These are phyloP conservation scores for Colletotrichum melonis DNA, from an alignment of 2,329 filamentous ascomycete genomes.

Conservation along the genomic window DNA sequence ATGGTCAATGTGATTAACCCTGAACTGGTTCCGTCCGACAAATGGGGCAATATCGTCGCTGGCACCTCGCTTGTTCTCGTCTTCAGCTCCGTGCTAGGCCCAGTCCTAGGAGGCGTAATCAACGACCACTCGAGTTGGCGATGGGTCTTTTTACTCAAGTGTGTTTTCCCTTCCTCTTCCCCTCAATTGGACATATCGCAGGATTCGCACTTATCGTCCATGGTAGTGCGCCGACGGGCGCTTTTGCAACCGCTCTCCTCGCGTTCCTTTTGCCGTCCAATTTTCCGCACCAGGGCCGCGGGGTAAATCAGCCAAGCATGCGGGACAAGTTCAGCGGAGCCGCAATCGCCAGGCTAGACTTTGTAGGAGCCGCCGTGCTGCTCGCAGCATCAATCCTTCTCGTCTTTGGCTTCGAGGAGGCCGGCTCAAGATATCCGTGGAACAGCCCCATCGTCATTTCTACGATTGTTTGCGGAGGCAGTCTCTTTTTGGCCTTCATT, in stretches of 20 bases:
- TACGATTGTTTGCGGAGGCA: slow-evolving; percentile 43
- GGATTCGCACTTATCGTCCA: not conserved
- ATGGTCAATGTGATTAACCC: slow-evolving; percentile 50
- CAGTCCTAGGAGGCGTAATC: slow-evolving; percentile 56
- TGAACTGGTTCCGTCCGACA: slow-evolving; percentile 47
- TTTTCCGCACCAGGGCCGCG: slow-evolving; percentile 41
- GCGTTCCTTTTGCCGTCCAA: slow-evolving; percentile 42
- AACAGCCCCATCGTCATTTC: slow-evolving; percentile 50
- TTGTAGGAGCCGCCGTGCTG: slow-evolving; percentile 44
- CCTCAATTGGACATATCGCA: not conserved
- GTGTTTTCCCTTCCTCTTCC: slow-evolving; percentile 27
- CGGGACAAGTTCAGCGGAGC: slow-evolving; percentile 37
- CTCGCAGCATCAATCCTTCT: slow-evolving; percentile 55
- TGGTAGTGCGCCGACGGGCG: slow-evolving; percentile 45
- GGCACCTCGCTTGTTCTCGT: slow-evolving; percentile 52
- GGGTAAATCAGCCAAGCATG: slow-evolving; percentile 20
- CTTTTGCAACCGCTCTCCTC: slow-evolving; percentile 40
- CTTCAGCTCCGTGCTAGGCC: slow-evolving; percentile 54
- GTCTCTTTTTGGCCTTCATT: slow-evolving; percentile 43
- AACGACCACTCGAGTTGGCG: slow-evolving; percentile 53
- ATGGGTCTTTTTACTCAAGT: slow-evolving; percentile 62
- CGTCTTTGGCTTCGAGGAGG: slow-evolving; percentile 59
- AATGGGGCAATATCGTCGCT: slow-evolving; percentile 45
- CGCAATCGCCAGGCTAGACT: slow-evolving; percentile 32
- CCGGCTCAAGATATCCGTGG: slow-evolving; percentile 55